Conservation (phyloP, 495 filamentous ascomycete genomes). For the Daldinia concentrica region DNA sequence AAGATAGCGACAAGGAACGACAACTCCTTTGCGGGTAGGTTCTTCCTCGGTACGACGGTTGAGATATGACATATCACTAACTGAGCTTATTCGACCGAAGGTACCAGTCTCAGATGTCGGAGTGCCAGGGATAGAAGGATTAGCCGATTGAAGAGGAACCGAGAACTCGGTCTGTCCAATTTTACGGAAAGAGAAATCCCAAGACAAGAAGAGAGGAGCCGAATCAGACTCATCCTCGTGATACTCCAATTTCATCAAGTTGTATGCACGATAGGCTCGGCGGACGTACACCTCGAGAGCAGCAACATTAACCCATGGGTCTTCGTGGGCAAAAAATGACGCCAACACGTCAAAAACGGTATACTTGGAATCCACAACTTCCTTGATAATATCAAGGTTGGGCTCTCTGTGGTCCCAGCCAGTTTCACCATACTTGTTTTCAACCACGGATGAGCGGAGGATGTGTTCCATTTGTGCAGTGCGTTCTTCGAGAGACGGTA, state of each 20-base stretch:
- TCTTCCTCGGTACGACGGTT: slow-evolving; percentile 72
- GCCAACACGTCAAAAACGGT: slow-evolving; percentile 97
- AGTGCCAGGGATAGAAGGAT: slow-evolving; percentile 86
- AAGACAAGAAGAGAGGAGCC: slow-evolving; percentile 79
- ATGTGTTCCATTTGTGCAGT: slow-evolving; percentile 98
- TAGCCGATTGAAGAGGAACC: slow-evolving; percentile 73
- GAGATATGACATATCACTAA: slow-evolving; percentile 95
- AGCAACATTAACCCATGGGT: slow-evolving; percentile 94
- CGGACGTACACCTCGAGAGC: slow-evolving; percentile 96
- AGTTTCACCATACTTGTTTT: slow-evolving; percentile 95
- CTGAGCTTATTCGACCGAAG: slow-evolving; percentile 87
- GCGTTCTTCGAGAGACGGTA: slow-evolving; percentile 95
- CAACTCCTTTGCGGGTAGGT: slow-evolving; percentile 89
- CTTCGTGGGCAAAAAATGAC: slow-evolving; percentile 90
- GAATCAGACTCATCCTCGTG: slow-evolving; percentile 76
- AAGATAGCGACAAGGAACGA: slow-evolving; percentile 89
- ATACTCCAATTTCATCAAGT: slow-evolving; percentile 87
- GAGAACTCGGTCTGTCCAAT: slow-evolving; percentile 90
- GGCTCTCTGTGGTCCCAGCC: slow-evolving; percentile 97
- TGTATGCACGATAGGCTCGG: slow-evolving; percentile 95
- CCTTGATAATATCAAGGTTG: slow-evolving; percentile 84
- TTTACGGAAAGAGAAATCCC: slow-evolving; percentile 95
- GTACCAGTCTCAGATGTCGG: slow-evolving; percentile 69
- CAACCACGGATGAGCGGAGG: slow-evolving; percentile 93
- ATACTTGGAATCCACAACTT: slow-evolving; percentile 97